Evolutionary conservation across 768 basidiomycete genomes (phyloP), one percentile per base, ranked within the genome.

Genomic region (Termitomyces sp.): DNA sequence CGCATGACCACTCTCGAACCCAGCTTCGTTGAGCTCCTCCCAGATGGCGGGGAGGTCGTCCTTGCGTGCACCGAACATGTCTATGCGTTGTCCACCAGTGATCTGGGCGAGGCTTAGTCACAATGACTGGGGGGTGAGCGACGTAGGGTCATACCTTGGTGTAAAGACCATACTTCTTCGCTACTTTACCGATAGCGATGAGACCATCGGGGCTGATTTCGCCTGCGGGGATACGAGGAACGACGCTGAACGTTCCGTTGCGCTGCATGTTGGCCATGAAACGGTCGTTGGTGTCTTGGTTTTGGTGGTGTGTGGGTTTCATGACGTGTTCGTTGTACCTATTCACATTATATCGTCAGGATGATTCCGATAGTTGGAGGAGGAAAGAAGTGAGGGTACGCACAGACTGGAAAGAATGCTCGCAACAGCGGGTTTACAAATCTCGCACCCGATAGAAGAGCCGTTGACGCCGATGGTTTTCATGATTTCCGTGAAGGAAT

Each of bases 1-100:
- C 0, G 86, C 90, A 67, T 90, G 89, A 1, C 90, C 89, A 40
- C 86, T 88, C 71, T 91, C 88, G 64, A 92, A 88, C 8, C 89
- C 89, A 4, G 86, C 87, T 5, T 74, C 71, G 58, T 82, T 76
- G 7, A 90, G 81, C 65, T 84, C 82, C 59, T 84, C 84, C 89
- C 79, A 84, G 32, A 90, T 90, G 24, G 79, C 79, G 0, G 88
- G 89, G 12, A 90, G 75, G 65, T 90, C 89, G 62, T 84, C 81
- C 68, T 88, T 88, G 59, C 77, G 77, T 1, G 89, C 89, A 4
- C 90, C 90, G 63, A 91, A 89, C 69, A 90, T 70, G 66, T 90
- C 88, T 60, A 90, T 83, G 22, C 88, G 83, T 67, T 87, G 86
- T 1, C 81, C 81, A 38, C 70, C 65, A 36, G 71, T 70, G 15